Evolutionary conservation across 1,284 basidiomycete species (phyloP), one percentile per base, ranked within the genome.

Genomic region (Boletellus sp.): DNA sequence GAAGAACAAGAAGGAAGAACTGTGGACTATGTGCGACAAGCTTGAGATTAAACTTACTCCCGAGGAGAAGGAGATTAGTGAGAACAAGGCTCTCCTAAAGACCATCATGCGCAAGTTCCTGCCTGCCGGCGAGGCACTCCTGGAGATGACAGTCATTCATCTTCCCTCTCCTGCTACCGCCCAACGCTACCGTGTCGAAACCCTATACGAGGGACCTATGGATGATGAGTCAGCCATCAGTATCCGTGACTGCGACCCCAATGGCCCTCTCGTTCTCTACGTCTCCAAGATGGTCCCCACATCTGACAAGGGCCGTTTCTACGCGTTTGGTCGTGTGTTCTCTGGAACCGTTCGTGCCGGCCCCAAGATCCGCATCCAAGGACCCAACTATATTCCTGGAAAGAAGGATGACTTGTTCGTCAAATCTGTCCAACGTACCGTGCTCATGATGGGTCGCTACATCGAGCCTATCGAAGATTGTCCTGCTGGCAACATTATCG

Each of bases 131-230:
- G 97, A 99, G 75, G 90, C 95, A 54, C 86, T 99, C 66, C 74
- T 99, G 76, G 97, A 99, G 83, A 99, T 99, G 97, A 97, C 98
- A 77, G 94, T 97, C 82, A 93, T 99, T 77, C 93, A 98, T 82
- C 85, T 97, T 60, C 93, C 96, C 54, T 99, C 97, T 49, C 97
- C 96, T 58, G 87, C 87, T 54, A 98, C 95, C 59, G 96, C 96
- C 58, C 96, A 99, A 77, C 83, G 86, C 57, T 99, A 99, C 79
- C 96, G 97, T 85, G 95, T 97, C 60, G 95, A 99, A 83, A 98
- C 96, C 62, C 87, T 99, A 54, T 99, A 99, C 77, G 97, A 99
- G 74, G 97, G 97, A 73, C 97, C 97, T 67, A 91, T 97, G 91
- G 97, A 99, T 75, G 97, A 99, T 71, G 96, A 99, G 78, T 96